A percentile compares a stretch with the other conserved stretches of the same genome.
Conservation (phyloP, 2,329 filamentous ascomycete species). For the Fusarium duplospermum region DNA sequence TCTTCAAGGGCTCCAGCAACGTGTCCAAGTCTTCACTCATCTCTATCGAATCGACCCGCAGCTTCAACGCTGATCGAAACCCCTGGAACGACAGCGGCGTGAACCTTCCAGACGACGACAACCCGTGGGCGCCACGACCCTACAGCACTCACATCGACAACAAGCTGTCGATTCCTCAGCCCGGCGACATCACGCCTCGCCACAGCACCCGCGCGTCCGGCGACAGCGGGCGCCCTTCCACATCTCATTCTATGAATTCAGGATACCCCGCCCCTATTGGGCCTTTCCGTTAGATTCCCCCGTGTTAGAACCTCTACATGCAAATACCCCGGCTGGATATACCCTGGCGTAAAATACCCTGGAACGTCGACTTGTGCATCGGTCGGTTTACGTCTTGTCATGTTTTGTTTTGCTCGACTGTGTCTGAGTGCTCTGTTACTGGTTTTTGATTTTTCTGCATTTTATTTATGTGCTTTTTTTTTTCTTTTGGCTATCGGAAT, state of each 20-base stretch:
- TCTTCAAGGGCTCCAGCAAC: slow-evolving; percentile 93
- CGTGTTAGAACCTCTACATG: slow-evolving; percentile 61
- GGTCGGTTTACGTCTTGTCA: slow-evolving; percentile 57
- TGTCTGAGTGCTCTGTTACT: slow-evolving; percentile 28
- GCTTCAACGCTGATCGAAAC: slow-evolving; percentile 90
- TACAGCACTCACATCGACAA: slow-evolving; percentile 74
- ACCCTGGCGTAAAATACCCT: slow-evolving; percentile 72
- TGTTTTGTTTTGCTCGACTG: slow-evolving; percentile 40
- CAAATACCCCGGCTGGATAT: slow-evolving; percentile 74
- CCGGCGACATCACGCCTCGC: slow-evolving; percentile 85
- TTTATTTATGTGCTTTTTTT: slow-evolving; percentile 18
- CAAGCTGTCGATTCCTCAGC: slow-evolving; percentile 73
- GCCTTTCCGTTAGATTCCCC: slow-evolving; percentile 83
- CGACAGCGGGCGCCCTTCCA: slow-evolving; percentile 91
- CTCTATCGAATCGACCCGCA: slow-evolving; percentile 94
- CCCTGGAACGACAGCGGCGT: slow-evolving; percentile 98
- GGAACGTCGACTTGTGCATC: slow-evolving; percentile 59
- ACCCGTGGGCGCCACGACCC: slow-evolving; percentile 71
- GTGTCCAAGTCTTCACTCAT: slow-evolving; percentile 95
- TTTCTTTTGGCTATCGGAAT: slow-evolving; percentile 40
- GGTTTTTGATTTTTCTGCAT: slow-evolving; percentile 19
- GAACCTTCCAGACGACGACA: slow-evolving; percentile 90
- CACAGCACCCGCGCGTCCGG: slow-evolving; percentile 86
- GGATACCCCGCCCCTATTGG: slow-evolving; percentile 95
- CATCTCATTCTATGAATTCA: slow-evolving; percentile 94